Evolutionary conservation across 768 basidiomycete species (phyloP).

Genomic region (Lyophyllum decastes): DNA sequence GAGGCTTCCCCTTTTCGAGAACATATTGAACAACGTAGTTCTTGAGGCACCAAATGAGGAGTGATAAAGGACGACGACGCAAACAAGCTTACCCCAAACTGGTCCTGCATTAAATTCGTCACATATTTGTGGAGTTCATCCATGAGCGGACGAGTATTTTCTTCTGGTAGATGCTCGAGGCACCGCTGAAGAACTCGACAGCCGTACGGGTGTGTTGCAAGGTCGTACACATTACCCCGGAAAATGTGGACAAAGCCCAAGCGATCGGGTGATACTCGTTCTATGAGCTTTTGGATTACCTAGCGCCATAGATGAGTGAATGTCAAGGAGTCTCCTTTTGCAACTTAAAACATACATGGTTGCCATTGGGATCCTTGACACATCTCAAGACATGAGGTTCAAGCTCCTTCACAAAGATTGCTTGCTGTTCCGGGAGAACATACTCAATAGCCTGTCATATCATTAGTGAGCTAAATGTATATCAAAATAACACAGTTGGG

Average conservation of each 20-base stretch:
- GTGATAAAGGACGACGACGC: not conserved
- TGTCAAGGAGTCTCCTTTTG: not conserved
- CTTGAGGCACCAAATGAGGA: slow-evolving; percentile 37
- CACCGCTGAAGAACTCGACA: slow-evolving; percentile 95
- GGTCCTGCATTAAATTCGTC: slow-evolving; percentile 79
- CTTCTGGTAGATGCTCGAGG: slow-evolving; percentile 79
- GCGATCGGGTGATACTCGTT: slow-evolving; percentile 75
- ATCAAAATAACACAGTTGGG: not conserved
- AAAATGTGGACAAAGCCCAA: slow-evolving; percentile 77
- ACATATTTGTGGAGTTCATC: slow-evolving; percentile 81
- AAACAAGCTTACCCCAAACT: slow-evolving; percentile 74
- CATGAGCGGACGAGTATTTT: slow-evolving; percentile 67
- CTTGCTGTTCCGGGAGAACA: slow-evolving; percentile 78
- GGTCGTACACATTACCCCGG: slow-evolving; percentile 73
- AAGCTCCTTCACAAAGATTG: slow-evolving; percentile 72
- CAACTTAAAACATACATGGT: slow-evolving; percentile 65
- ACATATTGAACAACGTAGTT: slow-evolving; percentile 97
- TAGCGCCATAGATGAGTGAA: slow-evolving; percentile 25
- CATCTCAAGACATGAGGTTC: slow-evolving; percentile 80
- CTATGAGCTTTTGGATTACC: slow-evolving; percentile 89
- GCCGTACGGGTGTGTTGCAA: slow-evolving; percentile 89
- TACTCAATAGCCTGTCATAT: slow-evolving; percentile 77
- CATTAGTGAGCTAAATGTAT: slow-evolving; percentile 13
- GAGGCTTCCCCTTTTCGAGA: slow-evolving; percentile 73
- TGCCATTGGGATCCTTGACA: slow-evolving; percentile 90